Evolutionary conservation across 306 rosid genomes (phyloP).

Genomic region (Amphicarpaea edgeworthii): DNA sequence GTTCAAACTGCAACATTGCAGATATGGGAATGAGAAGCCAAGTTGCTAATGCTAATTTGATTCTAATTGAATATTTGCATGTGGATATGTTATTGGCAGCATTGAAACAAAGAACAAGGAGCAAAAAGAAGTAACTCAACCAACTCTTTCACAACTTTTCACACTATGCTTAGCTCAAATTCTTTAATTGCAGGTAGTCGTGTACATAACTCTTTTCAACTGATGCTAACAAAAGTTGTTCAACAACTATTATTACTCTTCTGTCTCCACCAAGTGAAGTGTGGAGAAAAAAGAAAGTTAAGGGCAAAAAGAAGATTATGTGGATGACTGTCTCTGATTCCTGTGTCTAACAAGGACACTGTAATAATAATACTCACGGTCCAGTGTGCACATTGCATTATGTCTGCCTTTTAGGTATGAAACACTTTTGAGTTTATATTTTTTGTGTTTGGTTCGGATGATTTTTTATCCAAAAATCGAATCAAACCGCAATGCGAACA

Average conservation of each 20-base stretch:
- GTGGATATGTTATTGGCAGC: conserved; percentile 22
- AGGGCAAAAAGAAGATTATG: conserved; percentile 19
- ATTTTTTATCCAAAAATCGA: too few relatives aligned
- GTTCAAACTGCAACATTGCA: conserved; percentile 9
- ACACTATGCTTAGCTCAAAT: conserved; percentile 42
- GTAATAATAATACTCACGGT: conserved; percentile 8
- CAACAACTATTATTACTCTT: conserved; percentile 38
- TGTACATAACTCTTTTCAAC: conserved; percentile 42
- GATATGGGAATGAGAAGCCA: conserved; percentile 11
- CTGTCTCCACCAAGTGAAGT: conserved; percentile 25
- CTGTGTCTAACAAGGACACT: conserved; percentile 31
- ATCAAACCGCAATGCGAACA: too few relatives aligned
- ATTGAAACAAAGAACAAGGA: conserved; percentile 41
- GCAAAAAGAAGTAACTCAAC: conserved; percentile 39
- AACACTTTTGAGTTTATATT: too few relatives aligned
- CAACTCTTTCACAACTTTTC: conserved; percentile 21
- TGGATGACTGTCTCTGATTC: conserved; percentile 24
- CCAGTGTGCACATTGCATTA: background rate
- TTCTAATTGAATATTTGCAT: conserved; percentile 18
- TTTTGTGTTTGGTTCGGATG: too few relatives aligned
- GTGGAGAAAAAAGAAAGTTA: conserved; percentile 23
- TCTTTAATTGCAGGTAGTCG: conserved; percentile 50
- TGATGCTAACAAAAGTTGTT: conserved; percentile 39
- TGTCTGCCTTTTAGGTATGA: conserved; percentile 31
- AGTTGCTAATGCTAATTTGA: conserved; percentile 36